Evolutionary conservation across 2,329 filamentous ascomycete species (phyloP).

Genomic region (Aspergillus sp.): DNA sequence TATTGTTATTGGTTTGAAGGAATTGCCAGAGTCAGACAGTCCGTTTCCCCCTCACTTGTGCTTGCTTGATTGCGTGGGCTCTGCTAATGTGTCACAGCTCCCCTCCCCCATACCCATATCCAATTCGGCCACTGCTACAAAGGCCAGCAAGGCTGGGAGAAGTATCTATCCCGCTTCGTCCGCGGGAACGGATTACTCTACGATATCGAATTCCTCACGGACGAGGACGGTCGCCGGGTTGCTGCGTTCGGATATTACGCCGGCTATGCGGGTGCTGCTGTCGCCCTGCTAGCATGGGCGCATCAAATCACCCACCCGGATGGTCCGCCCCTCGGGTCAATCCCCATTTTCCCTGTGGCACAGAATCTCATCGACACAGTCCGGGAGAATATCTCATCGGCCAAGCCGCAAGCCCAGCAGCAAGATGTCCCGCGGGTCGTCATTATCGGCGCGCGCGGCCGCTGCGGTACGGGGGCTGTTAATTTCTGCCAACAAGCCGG

Average conservation of each 20-base stretch:
- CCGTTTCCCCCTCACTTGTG: background rate
- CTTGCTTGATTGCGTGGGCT: background rate
- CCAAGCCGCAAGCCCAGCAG: background rate
- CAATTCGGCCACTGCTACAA: background rate
- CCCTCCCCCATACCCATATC: background rate
- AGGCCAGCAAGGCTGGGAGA: background rate
- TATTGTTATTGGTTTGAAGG: background rate
- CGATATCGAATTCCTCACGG: background rate
- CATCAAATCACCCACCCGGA: background rate
- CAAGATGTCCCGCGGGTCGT: background rate
- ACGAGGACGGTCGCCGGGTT: background rate
- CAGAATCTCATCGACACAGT: background rate
- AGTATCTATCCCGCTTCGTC: background rate
- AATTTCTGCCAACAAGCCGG: background rate
- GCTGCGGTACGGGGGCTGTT: background rate
- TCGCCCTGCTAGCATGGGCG: background rate
- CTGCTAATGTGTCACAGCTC: background rate
- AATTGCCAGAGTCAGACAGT: background rate
- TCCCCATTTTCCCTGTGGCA: background rate
- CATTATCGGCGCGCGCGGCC: background rate
- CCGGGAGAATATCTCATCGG: background rate
- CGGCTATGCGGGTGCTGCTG: background rate
- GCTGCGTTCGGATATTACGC: background rate
- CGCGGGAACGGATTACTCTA: background rate
- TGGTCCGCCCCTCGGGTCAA: background rate